These are phyloP conservation scores for Lepidium africanum DNA, from an alignment of 345 rosid species.

Conservation along the genomic window DNA sequence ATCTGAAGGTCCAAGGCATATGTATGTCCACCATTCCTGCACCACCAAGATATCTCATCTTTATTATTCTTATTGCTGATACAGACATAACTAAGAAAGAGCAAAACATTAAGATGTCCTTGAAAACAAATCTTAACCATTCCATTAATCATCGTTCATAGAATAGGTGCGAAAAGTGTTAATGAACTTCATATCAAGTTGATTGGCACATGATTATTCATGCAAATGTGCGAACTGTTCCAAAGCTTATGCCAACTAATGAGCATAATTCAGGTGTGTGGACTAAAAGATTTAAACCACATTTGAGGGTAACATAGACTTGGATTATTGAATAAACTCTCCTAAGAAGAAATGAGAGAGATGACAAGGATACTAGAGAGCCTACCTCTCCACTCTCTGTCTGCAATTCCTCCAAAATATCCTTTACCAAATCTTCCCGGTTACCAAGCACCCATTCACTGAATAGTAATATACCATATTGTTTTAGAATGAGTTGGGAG, in stretches of 20 bases:
- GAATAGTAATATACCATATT: constrained; percentile 2
- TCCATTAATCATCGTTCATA: neutral
- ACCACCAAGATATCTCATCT: neutral
- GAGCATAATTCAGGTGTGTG: neutral
- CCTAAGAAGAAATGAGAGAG: constrained; percentile 1
- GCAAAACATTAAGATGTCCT: neutral
- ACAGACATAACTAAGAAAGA: neutral
- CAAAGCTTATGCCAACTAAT: neutral
- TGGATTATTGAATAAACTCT: neutral
- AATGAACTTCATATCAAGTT: neutral
- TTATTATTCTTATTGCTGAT: neutral
- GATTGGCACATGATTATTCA: neutral
- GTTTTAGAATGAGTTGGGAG: neutral
- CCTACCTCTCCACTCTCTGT: constrained; percentile 80
- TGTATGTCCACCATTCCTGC: constrained; percentile 99
- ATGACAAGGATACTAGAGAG: neutral
- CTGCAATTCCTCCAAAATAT: constrained; percentile 62
- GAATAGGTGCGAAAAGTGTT: neutral
- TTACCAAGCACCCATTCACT: constrained; percentile 98
- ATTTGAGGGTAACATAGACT: neutral
- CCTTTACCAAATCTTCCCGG: constrained; percentile 91
- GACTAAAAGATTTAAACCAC: neutral
- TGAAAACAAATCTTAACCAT: neutral
- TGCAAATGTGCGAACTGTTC: neutral
- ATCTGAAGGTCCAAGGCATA: constrained; percentile 96